phyloP scores from a whole-genome alignment of 768 basidiomycete species.

The Lentinus tigrinus region DNA sequence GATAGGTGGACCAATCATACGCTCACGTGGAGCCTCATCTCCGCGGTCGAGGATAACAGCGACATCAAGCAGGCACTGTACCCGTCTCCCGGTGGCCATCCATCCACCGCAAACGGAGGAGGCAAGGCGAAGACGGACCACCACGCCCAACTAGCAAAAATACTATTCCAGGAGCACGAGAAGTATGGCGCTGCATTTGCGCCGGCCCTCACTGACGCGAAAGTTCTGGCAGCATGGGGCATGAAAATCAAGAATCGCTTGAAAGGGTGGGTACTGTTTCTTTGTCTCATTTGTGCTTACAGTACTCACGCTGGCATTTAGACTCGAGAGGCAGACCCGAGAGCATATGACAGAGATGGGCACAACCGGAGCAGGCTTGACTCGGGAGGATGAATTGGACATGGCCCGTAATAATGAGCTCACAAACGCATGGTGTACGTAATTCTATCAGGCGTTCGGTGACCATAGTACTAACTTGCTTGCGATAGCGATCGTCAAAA shows the following conservation, averaged over 20 bases:
- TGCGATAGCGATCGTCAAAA: neutral
- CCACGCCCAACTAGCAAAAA: neutral
- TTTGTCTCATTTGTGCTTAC: too few species aligned
- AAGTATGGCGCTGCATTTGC: neutral
- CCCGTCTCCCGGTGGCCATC: neutral
- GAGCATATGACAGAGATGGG: neutral
- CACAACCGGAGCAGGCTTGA: constrained; percentile 10
- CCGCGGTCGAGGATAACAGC: neutral
- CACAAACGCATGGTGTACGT: neutral
- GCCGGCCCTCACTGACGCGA: neutral
- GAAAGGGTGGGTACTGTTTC: neutral
- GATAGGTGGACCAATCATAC: too few species aligned
- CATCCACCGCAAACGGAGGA: neutral
- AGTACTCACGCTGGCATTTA: too few species aligned
- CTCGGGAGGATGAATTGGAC: neutral
- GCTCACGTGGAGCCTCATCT: neutral
- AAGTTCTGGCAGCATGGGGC: neutral
- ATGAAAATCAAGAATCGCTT: neutral
- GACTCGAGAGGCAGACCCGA: neutral
- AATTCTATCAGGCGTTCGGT: neutral
- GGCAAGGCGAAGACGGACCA: neutral
- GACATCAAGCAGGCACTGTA: neutral
- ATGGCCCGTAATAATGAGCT: constrained; percentile 16
- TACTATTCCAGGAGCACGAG: neutral
- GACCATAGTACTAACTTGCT: neutral